Conservation (phyloP, 1,284 basidiomycete genomes). For the Fistulinella cinereoalba region DNA sequence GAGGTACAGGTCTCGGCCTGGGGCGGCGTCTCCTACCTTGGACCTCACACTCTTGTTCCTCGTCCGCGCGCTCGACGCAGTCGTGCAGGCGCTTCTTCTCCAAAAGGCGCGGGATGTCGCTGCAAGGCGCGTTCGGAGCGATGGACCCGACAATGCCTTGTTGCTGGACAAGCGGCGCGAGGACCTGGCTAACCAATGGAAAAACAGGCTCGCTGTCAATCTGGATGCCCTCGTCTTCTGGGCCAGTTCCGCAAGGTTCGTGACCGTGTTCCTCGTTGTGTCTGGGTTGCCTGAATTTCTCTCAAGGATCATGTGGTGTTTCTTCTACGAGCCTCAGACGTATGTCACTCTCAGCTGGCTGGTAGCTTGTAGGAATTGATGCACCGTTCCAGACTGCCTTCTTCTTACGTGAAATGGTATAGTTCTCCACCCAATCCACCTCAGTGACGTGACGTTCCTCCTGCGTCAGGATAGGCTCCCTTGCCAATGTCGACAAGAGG, state of each 20-base stretch:
- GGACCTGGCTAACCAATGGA: slow-evolving; percentile 12
- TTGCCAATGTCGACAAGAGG: slow-evolving; percentile 65
- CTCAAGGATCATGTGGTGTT: slow-evolving; percentile 80
- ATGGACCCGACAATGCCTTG: too few relatives aligned
- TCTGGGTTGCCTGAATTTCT: slow-evolving; percentile 4
- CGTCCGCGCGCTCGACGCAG: slow-evolving; percentile 66
- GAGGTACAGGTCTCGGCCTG: slow-evolving; percentile 7
- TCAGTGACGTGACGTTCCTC: neutral
- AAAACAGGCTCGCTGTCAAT: slow-evolving; percentile 34
- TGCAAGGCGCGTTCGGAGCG: too few relatives aligned
- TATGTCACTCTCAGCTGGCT: slow-evolving; percentile 25
- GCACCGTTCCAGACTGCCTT: slow-evolving; percentile 51
- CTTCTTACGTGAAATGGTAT: slow-evolving; percentile 69
- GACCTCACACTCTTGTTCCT: slow-evolving; percentile 66
- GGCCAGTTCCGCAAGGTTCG: slow-evolving; percentile 69
- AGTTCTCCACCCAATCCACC: neutral
- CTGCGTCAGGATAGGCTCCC: slow-evolving; percentile 54
- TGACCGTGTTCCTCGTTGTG: slow-evolving; percentile 4
- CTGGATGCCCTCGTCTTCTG: slow-evolving; percentile 71
- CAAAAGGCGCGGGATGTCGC: slow-evolving; percentile 8
- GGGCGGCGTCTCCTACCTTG: slow-evolving; percentile 50
- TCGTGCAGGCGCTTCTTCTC: slow-evolving; percentile 41
- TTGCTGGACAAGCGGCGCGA: slow-evolving; percentile 4
- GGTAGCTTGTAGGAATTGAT: slow-evolving; percentile 2
- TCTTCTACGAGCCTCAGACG: slow-evolving; percentile 72